Evolutionary conservation across 108 stramenopile genomes (phyloP), one percentile per base, ranked within the genome.

Genomic region (Hondaea fermentalgiana): DNA sequence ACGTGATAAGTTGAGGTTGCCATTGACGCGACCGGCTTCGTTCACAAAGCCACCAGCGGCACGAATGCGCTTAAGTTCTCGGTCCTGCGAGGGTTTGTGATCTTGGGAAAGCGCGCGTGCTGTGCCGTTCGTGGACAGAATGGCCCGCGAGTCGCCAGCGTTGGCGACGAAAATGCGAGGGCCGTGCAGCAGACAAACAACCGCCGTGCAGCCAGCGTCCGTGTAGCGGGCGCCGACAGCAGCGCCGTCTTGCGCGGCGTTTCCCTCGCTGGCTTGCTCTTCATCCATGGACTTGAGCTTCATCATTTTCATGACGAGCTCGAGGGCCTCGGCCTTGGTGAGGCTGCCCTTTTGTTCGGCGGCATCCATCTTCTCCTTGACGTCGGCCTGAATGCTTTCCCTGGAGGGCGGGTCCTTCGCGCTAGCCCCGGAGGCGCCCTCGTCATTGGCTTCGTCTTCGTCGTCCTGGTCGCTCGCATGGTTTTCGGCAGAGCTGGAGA

Each of bases 1-100:
- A 51, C 98, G 88, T 16, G 97, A 98, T 6, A 99, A 96, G 44
- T 98, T 97, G 87, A 99, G 88, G n/a, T 97, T 93, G 45, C 98
- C 97, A 88, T 98, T 97, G 3, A 99, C 97, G 43, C 98, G 91
- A 21, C 98, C 98, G 93, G 95, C 96, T 88, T 95, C 94, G 87
- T 96, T 96, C 5, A 91, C 90, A 89, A 83, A 89, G 45, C 88
- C 89, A 5, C 89, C 87, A 8, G 87, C 87, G 57, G 17, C 44
- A 17, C 29, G 14, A 6, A 89, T 89, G n/a, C 83, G 87, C 23
- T 25, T 5, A 55, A 87, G 12, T n/a, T 91, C 89, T 44, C 59
- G 44, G 23, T 83, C 76, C 51, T 83, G 76, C n/a, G 51, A 53
- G 35, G 97, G 97, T 92, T 97, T 98, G 93, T 98, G 97, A 90